Conservation (phyloP, 2,329 filamentous ascomycete species). For the Penicillium sp. region DNA sequence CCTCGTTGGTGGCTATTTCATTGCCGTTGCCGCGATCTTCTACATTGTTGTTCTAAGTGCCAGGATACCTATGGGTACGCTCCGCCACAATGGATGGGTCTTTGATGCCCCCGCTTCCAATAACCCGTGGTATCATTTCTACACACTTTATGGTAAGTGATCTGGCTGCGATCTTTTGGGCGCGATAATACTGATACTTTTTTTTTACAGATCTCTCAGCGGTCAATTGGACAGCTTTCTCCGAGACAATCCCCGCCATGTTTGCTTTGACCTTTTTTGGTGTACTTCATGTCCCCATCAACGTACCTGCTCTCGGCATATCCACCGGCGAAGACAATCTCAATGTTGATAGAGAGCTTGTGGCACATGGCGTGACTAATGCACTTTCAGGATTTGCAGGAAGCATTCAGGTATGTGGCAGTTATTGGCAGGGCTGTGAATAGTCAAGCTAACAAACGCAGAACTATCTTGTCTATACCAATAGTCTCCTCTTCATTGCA, state of each 20-base stretch:
- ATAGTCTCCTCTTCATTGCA: slow-evolving; percentile 93
- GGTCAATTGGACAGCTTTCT: slow-evolving; percentile 79
- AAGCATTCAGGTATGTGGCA: slow-evolving; percentile 66
- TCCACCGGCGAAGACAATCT: slow-evolving; percentile 90
- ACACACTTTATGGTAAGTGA: slow-evolving; percentile 80
- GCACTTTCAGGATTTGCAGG: slow-evolving; percentile 80
- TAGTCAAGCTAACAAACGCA: slow-evolving; percentile 45
- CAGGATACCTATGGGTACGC: slow-evolving; percentile 61
- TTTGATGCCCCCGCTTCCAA: slow-evolving; percentile 80
- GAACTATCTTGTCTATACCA: slow-evolving; percentile 97
- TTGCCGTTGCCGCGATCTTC: slow-evolving; percentile 68
- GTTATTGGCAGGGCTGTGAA: background rate
- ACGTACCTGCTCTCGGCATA: slow-evolving; percentile 88
- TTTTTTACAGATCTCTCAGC: slow-evolving; percentile 65
- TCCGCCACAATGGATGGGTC: slow-evolving; percentile 81
- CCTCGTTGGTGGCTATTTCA: slow-evolving; percentile 82
- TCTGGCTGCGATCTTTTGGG: background rate
- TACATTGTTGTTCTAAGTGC: slow-evolving; percentile 52
- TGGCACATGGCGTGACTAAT: slow-evolving; percentile 91
- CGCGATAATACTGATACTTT: slow-evolving; percentile 7
- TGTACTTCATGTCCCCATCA: slow-evolving; percentile 94
- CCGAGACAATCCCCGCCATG: slow-evolving; percentile 89
- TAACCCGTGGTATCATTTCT: slow-evolving; percentile 97
- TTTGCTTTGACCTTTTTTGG: slow-evolving; percentile 97
- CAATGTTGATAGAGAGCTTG: slow-evolving; percentile 84